These are phyloP conservation scores for Naematelia encephala DNA, from an alignment of 768 basidiomycete species.

Conservation along the genomic window DNA sequence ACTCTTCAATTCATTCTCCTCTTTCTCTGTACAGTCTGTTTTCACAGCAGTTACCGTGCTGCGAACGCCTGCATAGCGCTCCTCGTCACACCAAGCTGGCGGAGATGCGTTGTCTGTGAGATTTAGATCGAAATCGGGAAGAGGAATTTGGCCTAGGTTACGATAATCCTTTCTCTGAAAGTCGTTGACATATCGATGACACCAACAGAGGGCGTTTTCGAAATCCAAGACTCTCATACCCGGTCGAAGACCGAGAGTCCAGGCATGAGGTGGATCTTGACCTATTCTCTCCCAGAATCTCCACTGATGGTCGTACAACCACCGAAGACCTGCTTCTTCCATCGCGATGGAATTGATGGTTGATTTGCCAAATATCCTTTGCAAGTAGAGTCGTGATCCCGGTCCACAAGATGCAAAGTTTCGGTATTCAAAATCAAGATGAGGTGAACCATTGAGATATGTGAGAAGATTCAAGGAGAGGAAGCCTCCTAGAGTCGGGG, in stretches of 20 bases:
- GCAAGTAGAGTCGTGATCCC: conserved; percentile 19
- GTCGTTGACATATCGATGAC: conserved; percentile 60
- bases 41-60: neutral
- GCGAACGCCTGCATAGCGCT: neutral
- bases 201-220: conserved; percentile 36
- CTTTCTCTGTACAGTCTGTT: neutral
- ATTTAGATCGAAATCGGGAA: conserved; percentile 5
- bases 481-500: conserved; percentile 31
- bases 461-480: conserved; percentile 21
- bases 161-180: conserved; percentile 86
- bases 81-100: conserved; percentile 31
- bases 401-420: conserved; percentile 33
- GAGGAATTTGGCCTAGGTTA: conserved; percentile 78
- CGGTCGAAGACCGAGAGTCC: conserved; percentile 20
- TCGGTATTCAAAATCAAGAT: conserved; percentile 18
- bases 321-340: conserved; percentile 31
- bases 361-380: conserved; percentile 19
- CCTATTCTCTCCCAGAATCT: conserved; percentile 26
- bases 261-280: conserved; percentile 27
- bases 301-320: conserved; percentile 38
- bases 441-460: conserved; percentile 18
- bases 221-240: conserved; percentile 31
- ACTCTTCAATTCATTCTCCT: conserved; percentile 5
- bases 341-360: conserved; percentile 22
- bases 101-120: conserved; percentile 3